phyloP scores from a whole-genome alignment of 2,329 filamentous ascomycete species.

The Talaromyces sp. region DNA sequence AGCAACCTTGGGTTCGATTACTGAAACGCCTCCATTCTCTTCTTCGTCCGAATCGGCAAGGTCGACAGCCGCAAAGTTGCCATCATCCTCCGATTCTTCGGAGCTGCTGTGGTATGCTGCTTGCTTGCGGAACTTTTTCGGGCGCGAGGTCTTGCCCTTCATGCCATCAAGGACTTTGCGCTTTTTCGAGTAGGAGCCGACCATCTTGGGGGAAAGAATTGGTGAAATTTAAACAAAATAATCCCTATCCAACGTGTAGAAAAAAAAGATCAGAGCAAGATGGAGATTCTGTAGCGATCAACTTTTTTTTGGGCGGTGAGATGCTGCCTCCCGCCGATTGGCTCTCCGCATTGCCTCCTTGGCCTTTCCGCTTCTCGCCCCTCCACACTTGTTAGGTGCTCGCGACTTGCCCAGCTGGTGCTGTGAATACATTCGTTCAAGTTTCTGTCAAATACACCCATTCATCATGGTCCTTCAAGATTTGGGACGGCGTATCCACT shows the following conservation, averaged over 20 bases:
- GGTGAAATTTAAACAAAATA: constrained; percentile 15
- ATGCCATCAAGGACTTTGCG: constrained; percentile 64
- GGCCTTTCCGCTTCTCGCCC: constrained; percentile 27
- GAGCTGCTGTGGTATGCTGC: constrained; percentile 65
- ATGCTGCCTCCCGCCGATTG: constrained; percentile 35
- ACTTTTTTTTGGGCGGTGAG: constrained; percentile 38
- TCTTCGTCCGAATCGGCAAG: constrained; percentile 52
- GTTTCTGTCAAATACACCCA: constrained; percentile 6
- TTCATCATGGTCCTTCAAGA: constrained; percentile 93
- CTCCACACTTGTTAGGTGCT: constrained; percentile 16
- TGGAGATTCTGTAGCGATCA: constrained; percentile 23
- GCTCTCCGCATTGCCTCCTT: constrained; percentile 33
- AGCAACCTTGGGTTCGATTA: constrained; percentile 15
- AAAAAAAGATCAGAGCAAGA: constrained; percentile 3
- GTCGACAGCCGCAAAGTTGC: constrained; percentile 54
- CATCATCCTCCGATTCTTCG: constrained; percentile 52
- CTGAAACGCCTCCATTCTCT: constrained; percentile 23
- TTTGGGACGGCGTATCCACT: constrained; percentile 96
- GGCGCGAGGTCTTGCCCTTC: constrained; percentile 54
- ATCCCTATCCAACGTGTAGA: not conserved
- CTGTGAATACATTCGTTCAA: constrained; percentile 12
- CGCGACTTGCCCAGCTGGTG: not conserved
- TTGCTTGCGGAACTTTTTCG: constrained; percentile 65
- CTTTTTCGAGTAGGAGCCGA: constrained; percentile 50
- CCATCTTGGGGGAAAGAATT: constrained; percentile 35